Conservation (phyloP, 1,284 basidiomycete genomes). For the Leccinum fuscescens region DNA sequence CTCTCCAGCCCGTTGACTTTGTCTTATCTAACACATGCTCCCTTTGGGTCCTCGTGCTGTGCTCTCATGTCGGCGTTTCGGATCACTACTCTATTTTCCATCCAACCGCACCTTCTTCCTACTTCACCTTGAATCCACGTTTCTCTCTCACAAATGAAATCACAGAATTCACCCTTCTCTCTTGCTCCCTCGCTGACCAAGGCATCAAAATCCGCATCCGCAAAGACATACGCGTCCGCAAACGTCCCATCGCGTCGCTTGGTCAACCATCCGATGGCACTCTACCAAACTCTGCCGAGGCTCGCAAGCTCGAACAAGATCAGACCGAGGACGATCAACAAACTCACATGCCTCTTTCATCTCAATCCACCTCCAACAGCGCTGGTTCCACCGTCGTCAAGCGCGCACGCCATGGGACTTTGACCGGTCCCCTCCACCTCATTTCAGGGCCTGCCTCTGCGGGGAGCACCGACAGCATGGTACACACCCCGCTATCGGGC, state of each 20-base stretch:
- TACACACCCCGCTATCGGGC: slow-evolving; percentile 13
- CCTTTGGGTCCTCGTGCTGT: slow-evolving; percentile 13
- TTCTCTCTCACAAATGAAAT: background rate
- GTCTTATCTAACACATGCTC: slow-evolving; percentile 24
- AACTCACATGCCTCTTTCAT: slow-evolving; percentile 7
- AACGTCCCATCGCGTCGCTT: slow-evolving; percentile 51
- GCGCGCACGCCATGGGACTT: slow-evolving; percentile 31
- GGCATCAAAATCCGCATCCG: slow-evolving; percentile 92
- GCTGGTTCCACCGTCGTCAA: slow-evolving; percentile 14
- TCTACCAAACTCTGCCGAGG: slow-evolving; percentile 17
- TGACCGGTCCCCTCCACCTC: slow-evolving; percentile 24
- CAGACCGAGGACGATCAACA: slow-evolving; percentile 26
- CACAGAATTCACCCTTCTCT: slow-evolving; percentile 82
- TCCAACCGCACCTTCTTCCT: slow-evolving; percentile 6
- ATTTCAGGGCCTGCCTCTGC: slow-evolving; percentile 20
- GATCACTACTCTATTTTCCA: slow-evolving; percentile 23
- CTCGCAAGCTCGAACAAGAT: slow-evolving; percentile 28
- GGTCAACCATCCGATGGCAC: slow-evolving; percentile 39
- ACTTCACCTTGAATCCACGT: slow-evolving; percentile 2
- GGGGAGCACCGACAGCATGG: slow-evolving; percentile 15
- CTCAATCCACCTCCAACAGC: slow-evolving; percentile 13
- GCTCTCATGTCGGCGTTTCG: slow-evolving; percentile 14
- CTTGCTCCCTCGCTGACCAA: slow-evolving; percentile 86
- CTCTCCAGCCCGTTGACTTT: background rate
- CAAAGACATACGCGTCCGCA: slow-evolving; percentile 82